Percentiles rank a stretch among this genome's conserved stretches.
Conservation (phyloP, 1,284 basidiomycete genomes). For the Lentinula novae-zelandiae region DNA sequence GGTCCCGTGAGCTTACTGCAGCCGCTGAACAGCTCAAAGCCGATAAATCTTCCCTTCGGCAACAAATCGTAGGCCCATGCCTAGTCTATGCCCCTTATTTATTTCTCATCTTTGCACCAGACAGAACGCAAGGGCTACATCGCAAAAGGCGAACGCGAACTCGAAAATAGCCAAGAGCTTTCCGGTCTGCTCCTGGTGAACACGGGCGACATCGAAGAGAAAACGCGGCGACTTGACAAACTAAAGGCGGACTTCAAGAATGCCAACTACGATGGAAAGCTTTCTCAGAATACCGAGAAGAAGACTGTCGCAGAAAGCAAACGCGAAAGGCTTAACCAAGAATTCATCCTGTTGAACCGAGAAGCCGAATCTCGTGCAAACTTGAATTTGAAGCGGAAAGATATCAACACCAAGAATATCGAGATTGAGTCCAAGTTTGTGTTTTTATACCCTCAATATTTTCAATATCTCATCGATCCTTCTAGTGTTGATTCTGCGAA, state of each 20-base stretch:
- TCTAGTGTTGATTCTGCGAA: constrained; percentile 35
- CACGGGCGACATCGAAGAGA: constrained; percentile 67
- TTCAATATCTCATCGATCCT: constrained; percentile 2
- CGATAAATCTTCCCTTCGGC: constrained; percentile 50
- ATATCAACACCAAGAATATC: constrained; percentile 59
- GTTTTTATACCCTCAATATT: neutral
- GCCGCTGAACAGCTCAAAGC: constrained; percentile 49
- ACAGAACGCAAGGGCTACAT: constrained; percentile 49
- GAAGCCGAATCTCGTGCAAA: constrained; percentile 85
- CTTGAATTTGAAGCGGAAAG: constrained; percentile 72
- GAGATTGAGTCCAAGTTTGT: constrained; percentile 71
- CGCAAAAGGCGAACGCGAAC: constrained; percentile 43
- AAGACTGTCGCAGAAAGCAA: constrained; percentile 64
- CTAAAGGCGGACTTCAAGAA: constrained; percentile 55
- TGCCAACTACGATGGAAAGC: constrained; percentile 66
- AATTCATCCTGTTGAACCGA: constrained; percentile 71
- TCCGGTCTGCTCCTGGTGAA: constrained; percentile 57
- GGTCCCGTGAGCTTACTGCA: constrained; percentile 47
- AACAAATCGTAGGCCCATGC: constrained; percentile 54
- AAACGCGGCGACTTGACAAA: constrained; percentile 53
- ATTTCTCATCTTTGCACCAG: constrained; percentile 26
- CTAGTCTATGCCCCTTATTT: constrained; percentile 8
- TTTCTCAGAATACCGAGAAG: constrained; percentile 58
- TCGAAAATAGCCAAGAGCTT: constrained; percentile 56
- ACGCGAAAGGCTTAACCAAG: constrained; percentile 69